Percentiles rank a stretch among this genome's conserved stretches.
phyloP scores from a whole-genome alignment of 345 rosid genomes.

The Ricinus communis region DNA sequence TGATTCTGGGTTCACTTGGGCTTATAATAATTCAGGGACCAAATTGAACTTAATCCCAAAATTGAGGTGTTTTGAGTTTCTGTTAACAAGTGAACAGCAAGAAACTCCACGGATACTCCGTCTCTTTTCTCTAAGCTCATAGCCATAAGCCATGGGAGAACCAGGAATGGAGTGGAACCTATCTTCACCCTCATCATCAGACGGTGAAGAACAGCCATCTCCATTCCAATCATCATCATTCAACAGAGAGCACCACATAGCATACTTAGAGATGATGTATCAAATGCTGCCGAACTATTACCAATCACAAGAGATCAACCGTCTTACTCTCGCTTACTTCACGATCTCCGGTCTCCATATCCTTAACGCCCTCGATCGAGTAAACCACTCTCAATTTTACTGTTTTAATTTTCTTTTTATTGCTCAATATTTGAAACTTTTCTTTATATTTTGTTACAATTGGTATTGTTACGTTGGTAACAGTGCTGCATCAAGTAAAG shows the following conservation, averaged over 20 bases:
- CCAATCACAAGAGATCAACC: constrained; percentile 87
- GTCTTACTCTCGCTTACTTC: constrained; percentile 79
- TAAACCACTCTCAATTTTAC: constrained; percentile 9
- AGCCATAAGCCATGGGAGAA: too few relatives aligned
- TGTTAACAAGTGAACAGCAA: too few relatives aligned
- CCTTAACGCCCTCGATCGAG: constrained; percentile 62
- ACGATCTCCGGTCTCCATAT: constrained; percentile 78
- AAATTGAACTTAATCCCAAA: too few relatives aligned
- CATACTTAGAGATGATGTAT: constrained; percentile 75
- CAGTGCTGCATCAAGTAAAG: too few relatives aligned
- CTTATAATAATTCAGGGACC: too few relatives aligned
- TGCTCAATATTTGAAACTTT: neutral
- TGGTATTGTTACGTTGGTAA: too few relatives aligned
- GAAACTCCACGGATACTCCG: too few relatives aligned
- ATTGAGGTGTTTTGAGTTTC: too few relatives aligned
- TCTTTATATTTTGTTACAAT: too few relatives aligned
- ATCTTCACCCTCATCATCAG: constrained; percentile 1
- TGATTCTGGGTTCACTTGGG: too few relatives aligned
- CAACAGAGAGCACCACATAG: constrained; percentile 59
- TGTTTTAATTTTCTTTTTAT: neutral
- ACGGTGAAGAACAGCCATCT: constrained; percentile 6
- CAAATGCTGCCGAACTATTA: constrained; percentile 61
- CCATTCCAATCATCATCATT: constrained; percentile 32
- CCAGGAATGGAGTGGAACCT: neutral
- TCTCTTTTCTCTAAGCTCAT: too few relatives aligned